Percentiles rank a stretch among this genome's conserved stretches.
Evolutionary conservation across 164 flowering plant species (phyloP).

Genomic region (Vitis riparia): DNA sequence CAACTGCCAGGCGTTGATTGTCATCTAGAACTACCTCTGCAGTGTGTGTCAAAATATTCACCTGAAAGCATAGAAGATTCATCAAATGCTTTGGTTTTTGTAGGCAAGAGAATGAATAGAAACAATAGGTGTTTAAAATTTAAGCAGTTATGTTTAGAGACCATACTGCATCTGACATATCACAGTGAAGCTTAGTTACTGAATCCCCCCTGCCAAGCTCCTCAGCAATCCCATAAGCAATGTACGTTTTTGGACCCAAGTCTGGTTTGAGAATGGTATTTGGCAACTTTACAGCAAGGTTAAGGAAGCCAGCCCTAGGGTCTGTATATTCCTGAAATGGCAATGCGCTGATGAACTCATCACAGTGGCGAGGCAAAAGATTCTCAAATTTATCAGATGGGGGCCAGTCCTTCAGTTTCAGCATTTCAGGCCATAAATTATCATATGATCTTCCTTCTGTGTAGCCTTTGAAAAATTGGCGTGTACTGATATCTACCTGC

Average conservation of each 20-base stretch:
- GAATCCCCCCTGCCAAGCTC: conserved; percentile 97
- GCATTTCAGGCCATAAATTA: conserved; percentile 89
- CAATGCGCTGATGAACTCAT: conserved; percentile 73
- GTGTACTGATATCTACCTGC: conserved; percentile 75
- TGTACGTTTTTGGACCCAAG: conserved; percentile 92
- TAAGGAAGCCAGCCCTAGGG: conserved; percentile 65
- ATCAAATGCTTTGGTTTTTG: background rate
- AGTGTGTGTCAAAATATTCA: conserved; percentile 78
- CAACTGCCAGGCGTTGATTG: conserved; percentile 38
- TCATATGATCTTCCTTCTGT: conserved; percentile 52
- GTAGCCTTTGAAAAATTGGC: conserved; percentile 74
- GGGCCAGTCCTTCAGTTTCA: conserved; percentile 94
- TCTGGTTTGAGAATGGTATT: conserved; percentile 63
- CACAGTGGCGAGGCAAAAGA: conserved; percentile 82
- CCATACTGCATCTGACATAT: conserved; percentile 91
- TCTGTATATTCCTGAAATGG: conserved; percentile 80
- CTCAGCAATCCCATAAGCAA: conserved; percentile 71
- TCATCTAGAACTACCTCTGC: conserved; percentile 48
- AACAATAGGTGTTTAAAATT: background rate
- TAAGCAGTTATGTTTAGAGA: background rate
- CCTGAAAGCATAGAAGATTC: conserved; percentile 36
- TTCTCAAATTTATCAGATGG: conserved; percentile 84
- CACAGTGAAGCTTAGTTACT: conserved; percentile 88
- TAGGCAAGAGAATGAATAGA: background rate
- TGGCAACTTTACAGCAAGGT: conserved; percentile 78